These are phyloP conservation scores for Pisolithus albus DNA, from an alignment of 768 basidiomycete species.

Conservation along the genomic window DNA sequence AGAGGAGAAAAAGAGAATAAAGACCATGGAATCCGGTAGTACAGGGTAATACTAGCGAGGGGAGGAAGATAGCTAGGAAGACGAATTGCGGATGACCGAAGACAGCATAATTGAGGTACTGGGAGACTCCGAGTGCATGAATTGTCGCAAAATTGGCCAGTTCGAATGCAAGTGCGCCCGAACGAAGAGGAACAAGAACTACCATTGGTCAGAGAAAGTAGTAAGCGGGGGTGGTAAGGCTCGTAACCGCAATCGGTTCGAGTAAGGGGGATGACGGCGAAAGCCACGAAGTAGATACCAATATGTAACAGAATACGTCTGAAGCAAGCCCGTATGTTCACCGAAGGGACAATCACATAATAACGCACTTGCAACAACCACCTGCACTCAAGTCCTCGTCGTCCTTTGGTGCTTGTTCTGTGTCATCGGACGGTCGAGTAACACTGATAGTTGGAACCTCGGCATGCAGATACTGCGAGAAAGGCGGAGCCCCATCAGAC, in stretches of 20 bases:
- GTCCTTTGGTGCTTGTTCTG: conserved; percentile 21
- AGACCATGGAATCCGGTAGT: no score
- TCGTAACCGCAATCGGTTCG: background rate
- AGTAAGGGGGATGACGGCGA: conserved; percentile 9
- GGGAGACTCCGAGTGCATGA: no score
- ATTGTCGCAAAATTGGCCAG: no score
- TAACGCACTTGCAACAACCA: conserved; percentile 76
- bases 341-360: conserved; percentile 56
- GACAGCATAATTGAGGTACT: no score
- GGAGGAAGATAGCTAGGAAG: no score
- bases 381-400: conserved; percentile 44
- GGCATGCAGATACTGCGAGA: conserved; percentile 44
- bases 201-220: background rate
- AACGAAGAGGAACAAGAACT: conserved; percentile 3
- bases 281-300: conserved; percentile 3
- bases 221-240: background rate
- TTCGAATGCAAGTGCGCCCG: conserved; percentile 13
- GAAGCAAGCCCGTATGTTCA: background rate
- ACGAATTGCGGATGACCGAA: no score
- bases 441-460: conserved; percentile 29
- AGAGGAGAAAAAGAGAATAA: no score
- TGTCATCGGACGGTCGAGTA: conserved; percentile 25
- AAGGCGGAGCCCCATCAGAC: conserved; percentile 49
- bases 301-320: background rate
- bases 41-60: no score